phyloP scores from a whole-genome alignment of 176 grass and related monocot species.

The Raddia distichophylla region DNA sequence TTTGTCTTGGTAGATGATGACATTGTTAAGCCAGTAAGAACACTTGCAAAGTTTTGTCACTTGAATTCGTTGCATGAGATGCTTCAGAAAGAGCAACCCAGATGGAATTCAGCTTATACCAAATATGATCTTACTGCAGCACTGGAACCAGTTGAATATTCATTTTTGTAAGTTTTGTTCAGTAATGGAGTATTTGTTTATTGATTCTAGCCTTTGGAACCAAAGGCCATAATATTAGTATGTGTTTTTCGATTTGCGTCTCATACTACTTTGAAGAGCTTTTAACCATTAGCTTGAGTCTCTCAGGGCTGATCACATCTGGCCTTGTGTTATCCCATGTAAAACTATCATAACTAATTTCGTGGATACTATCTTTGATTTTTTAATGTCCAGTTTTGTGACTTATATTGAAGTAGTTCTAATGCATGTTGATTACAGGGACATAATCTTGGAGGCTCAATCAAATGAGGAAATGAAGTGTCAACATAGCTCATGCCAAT shows the following conservation, averaged over 20 bases:
- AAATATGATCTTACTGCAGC: slow-evolving; percentile 54
- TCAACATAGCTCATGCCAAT: slow-evolving; percentile 48
- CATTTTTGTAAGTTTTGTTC: slow-evolving; percentile 65
- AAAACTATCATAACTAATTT: neutral
- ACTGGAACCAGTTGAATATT: slow-evolving; percentile 47
- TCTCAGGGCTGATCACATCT: neutral
- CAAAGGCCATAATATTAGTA: neutral
- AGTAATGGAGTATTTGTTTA: neutral
- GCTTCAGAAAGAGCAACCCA: slow-evolving; percentile 74
- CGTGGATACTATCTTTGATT: neutral
- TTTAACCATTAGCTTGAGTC: neutral
- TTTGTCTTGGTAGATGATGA: slow-evolving; percentile 48
- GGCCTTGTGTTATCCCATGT: neutral
- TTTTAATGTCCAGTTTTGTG: neutral
- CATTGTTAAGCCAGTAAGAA: slow-evolving; percentile 58
- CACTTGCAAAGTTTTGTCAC: slow-evolving; percentile 69
- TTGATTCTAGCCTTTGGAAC: neutral
- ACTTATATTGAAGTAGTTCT: neutral
- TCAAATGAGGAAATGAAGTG: slow-evolving; percentile 50
- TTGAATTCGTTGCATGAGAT: slow-evolving; percentile 67
- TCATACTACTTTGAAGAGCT: too few relatives aligned
- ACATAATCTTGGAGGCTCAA: slow-evolving; percentile 82
- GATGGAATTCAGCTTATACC: slow-evolving; percentile 51
- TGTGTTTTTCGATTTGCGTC: neutral
- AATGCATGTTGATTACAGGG: slow-evolving; percentile 49